Conservation (phyloP, 176 grass and related monocot species). For the Oryza rufipogon region DNA sequence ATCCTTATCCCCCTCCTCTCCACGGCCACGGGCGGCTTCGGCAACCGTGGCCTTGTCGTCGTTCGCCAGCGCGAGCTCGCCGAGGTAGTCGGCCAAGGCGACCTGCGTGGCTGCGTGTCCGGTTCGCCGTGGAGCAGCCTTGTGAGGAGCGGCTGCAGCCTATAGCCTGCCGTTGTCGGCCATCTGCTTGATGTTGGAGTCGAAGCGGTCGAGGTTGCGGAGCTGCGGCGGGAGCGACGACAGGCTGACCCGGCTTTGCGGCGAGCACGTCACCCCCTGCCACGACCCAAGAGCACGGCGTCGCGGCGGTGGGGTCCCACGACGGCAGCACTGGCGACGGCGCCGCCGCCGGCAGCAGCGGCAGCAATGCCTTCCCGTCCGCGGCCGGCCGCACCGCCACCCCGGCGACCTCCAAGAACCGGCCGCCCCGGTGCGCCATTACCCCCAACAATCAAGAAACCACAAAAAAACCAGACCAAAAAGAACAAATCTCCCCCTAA, state of each 20-base stretch:
- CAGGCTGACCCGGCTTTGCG: conserved; percentile 86
- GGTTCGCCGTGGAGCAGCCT: conserved; percentile 49
- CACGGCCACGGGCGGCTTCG: background rate
- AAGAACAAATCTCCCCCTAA: background rate
- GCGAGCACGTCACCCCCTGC: conserved; percentile 91
- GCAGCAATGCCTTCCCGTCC: conserved; percentile 71
- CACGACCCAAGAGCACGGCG: conserved; percentile 67
- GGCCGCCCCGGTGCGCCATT: conserved; percentile 35
- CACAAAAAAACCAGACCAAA: background rate
- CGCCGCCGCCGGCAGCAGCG: conserved; percentile 55
- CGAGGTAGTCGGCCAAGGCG: conserved; percentile 71
- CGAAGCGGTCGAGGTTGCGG: conserved; percentile 67
- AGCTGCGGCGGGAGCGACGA: conserved; percentile 64
- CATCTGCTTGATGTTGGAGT: conserved; percentile 80
- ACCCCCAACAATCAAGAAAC: conserved; percentile 32
- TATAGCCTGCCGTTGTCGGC: conserved; percentile 66
- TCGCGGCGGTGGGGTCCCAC: conserved; percentile 63
- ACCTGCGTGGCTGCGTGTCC: conserved; percentile 46
- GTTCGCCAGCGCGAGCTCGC: conserved; percentile 67
- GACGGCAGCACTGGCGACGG: conserved; percentile 66
- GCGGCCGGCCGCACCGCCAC: background rate
- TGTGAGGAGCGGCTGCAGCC: conserved; percentile 66
- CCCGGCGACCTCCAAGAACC: background rate
- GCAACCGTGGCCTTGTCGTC: conserved; percentile 74
- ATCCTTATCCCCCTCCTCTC: too few relatives aligned